Evolutionary conservation across 2,329 filamentous ascomycete genomes (phyloP).

Genomic region (Paradendryphiella salina): DNA sequence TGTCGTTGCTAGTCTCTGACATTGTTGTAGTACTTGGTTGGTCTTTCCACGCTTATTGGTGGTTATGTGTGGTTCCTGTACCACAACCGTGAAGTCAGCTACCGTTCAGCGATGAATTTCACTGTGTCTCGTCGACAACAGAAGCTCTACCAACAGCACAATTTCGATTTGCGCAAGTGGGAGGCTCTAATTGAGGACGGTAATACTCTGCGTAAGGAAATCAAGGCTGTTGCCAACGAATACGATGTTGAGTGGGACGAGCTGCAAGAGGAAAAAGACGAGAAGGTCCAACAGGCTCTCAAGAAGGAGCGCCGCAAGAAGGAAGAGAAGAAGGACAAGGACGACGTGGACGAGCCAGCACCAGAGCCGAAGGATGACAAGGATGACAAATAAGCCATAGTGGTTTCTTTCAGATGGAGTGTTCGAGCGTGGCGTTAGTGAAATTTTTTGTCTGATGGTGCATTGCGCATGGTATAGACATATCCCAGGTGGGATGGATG

Average conservation of each 20-base stretch:
- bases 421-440: constrained; percentile 13
- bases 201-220: constrained; percentile 75
- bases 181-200: constrained; percentile 77
- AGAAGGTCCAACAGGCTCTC: constrained; percentile 59
- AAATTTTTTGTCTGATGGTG: background rate
- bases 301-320: constrained; percentile 52
- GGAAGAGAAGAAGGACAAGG: constrained; percentile 44
- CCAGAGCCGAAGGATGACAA: constrained; percentile 4
- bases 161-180: constrained; percentile 78
- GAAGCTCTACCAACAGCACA: constrained; percentile 72
- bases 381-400: background rate
- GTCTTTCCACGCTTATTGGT: constrained; percentile 82
- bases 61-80: constrained; percentile 94
- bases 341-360: constrained; percentile 36
- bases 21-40: constrained; percentile 67
- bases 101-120: constrained; percentile 82
- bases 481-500: background rate
- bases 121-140: constrained; percentile 79
- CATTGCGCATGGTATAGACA: constrained; percentile 3
- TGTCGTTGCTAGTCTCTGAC: constrained; percentile 3
- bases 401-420: background rate
- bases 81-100: constrained; percentile 86
- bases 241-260: constrained; percentile 93
- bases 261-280: constrained; percentile 69
- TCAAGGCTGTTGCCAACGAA: constrained; percentile 77